phyloP scores from a whole-genome alignment of 192 early-diverging fungal genomes.

The Ambispora gerdemannii region DNA sequence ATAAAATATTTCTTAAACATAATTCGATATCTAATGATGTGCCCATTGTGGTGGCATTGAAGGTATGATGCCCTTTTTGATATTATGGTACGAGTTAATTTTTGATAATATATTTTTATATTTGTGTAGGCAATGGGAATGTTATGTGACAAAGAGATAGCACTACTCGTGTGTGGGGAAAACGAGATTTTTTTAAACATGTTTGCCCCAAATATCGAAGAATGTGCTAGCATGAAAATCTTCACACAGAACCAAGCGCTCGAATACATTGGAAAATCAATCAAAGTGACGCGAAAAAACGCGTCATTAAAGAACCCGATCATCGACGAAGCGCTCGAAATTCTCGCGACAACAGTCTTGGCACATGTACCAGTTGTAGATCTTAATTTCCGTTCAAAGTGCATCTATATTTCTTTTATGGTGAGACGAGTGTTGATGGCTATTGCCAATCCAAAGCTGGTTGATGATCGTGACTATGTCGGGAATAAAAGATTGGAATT shows the following conservation, averaged over 20 bases:
- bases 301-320: constrained; percentile 37
- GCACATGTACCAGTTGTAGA: constrained; percentile 89
- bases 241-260: constrained; percentile 92
- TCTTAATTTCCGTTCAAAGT: constrained; percentile 87
- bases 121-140: constrained; percentile 79
- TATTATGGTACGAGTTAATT: not conserved
- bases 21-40: constrained; percentile 87
- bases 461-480: constrained; percentile 96
- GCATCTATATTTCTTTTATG: constrained; percentile 92
- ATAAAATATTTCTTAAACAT: constrained; percentile 81
- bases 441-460: constrained; percentile 70
- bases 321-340: constrained; percentile 84
- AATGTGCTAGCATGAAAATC: constrained; percentile 66
- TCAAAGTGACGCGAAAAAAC: constrained; percentile 59
- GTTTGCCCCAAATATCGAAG: constrained; percentile 85
- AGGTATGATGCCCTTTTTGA: constrained; percentile 52
- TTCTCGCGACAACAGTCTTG: constrained; percentile 81
- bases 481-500: constrained; percentile 98
- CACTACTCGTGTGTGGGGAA: constrained; percentile 85
- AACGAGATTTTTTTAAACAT: constrained; percentile 78
- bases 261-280: constrained; percentile 78
- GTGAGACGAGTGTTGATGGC: constrained; percentile 87
- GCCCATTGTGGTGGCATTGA: constrained; percentile 82
- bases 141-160: constrained; percentile 91
- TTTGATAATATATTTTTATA: constrained; percentile 1